Base-by-base conservation (phyloP, 208 protist genomes). In the Herpetomonas samuelpessoai region DNA sequence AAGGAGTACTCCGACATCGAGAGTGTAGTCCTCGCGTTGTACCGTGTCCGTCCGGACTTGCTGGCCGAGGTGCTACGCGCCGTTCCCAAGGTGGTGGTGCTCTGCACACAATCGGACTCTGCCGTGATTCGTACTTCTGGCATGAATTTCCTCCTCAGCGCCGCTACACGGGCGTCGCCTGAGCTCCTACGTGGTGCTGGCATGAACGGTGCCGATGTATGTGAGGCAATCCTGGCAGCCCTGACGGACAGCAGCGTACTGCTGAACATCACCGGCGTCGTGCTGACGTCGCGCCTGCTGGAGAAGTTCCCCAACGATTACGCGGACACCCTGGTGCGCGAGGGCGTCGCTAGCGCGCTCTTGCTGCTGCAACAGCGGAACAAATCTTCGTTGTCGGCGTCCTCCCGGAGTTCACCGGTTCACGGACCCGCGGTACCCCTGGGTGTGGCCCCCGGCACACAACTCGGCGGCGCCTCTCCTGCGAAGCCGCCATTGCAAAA, bases 321-420 rank as follows among this genome's bases (percentile, higher is more conserved):
- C 51, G 57, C 57, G 14, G 54, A 64, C 22, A 76, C 83, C 47
- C 91, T 98, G 62, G 67, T 88, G 16, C 82, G 91, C 44, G 91
- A 97, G 57, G 93, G 92, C 28, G 82, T 96, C 3, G 71, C 73
- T 27, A 71, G 86, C 53, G 65, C 64, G 2, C 58, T 94, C 27
- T 44, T 65, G 47, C 68, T 75, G 52, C 62, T 79, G 62, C 69
- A 74, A 16, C 65, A 39, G 27, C 35, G 35, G 9, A 18, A 14
- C 14, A n/a, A n/a, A n/a, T n/a, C n/a, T n/a, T n/a, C n/a, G n/a
- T n/a, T n/a, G n/a, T n/a, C n/a, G n/a, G n/a, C n/a, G n/a, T n/a
- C n/a, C n/a, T n/a, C n/a, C n/a, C n/a, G n/a, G n/a, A n/a, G n/a
- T n/a, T n/a, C n/a, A n/a, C n/a, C n/a, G n/a, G n/a, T n/a, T n/a